Percentiles rank a stretch among this genome's conserved stretches.
Evolutionary conservation across 2,329 filamentous ascomycete genomes (phyloP).

Genomic region (Chrysoporthe puriensis): DNA sequence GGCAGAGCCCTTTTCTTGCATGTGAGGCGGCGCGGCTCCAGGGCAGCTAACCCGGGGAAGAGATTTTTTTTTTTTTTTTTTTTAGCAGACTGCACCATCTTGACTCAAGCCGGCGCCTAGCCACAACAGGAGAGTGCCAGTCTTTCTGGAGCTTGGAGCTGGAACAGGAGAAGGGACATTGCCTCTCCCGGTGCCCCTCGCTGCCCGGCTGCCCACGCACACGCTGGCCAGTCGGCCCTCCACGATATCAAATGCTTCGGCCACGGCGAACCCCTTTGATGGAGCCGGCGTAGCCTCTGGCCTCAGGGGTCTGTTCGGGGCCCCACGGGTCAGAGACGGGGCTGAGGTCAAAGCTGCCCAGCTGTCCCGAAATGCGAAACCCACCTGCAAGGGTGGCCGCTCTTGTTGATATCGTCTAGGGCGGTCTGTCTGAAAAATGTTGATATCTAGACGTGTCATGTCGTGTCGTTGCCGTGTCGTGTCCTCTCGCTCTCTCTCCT

Average conservation of each 20-base stretch:
- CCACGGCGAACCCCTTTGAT: constrained; percentile 1
- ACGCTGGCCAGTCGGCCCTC: not conserved
- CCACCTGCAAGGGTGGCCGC: constrained; percentile 23
- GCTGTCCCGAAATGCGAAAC: constrained; percentile 10
- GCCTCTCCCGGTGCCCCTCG: not conserved
- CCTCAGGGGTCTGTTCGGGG: not conserved
- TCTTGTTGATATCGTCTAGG: constrained; percentile 29
- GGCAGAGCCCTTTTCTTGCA: not conserved
- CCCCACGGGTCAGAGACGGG: constrained; percentile 15
- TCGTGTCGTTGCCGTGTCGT: constrained; percentile 7
- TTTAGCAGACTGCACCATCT: not conserved
- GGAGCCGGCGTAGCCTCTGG: not conserved
- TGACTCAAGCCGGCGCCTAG: not conserved
- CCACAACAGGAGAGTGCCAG: constrained; percentile 3
- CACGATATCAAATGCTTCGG: constrained; percentile 1
- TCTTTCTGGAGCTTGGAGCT: not conserved
- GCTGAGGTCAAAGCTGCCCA: constrained; percentile 8
- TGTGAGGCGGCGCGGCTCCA: not conserved
- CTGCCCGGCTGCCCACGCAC: too few species aligned
- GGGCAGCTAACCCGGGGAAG: not conserved
- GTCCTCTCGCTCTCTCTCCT: constrained; percentile 5
- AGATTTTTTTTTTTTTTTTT: too few species aligned
- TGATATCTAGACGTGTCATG: constrained; percentile 23
- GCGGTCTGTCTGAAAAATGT: constrained; percentile 27
- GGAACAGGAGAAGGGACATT: not conserved